Percentiles rank a stretch among this genome's conserved stretches.
These are phyloP conservation scores for Sporothrix globosa DNA, from an alignment of 2,329 filamentous ascomycete genomes.

Conservation along the genomic window DNA sequence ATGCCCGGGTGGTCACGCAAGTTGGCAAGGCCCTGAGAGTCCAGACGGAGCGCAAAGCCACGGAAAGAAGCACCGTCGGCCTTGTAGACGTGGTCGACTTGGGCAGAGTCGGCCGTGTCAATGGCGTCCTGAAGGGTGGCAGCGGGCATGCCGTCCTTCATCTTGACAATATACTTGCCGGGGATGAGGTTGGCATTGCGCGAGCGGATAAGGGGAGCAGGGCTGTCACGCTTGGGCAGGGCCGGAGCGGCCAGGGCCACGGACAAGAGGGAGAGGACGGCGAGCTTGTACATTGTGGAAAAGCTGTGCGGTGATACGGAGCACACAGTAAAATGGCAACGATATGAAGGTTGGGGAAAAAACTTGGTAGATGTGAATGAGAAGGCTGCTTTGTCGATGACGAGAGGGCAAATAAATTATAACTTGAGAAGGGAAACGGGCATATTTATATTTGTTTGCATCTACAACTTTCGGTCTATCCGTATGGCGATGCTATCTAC, in stretches of 20 bases:
- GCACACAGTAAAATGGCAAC: no score
- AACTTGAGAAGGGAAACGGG: not conserved
- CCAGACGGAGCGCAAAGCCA: slow-evolving; percentile 41
- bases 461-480: not conserved
- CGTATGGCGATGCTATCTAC: not conserved
- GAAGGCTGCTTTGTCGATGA: not conserved
- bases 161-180: slow-evolving; percentile 51
- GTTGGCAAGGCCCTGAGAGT: slow-evolving; percentile 36
- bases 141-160: slow-evolving; percentile 45
- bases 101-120: slow-evolving; percentile 34
- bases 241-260: slow-evolving; percentile 45
- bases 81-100: slow-evolving; percentile 39
- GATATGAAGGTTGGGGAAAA: not conserved
- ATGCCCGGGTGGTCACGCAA: slow-evolving; percentile 39
- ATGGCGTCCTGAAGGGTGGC: slow-evolving; percentile 39
- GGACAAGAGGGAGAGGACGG: slow-evolving; percentile 46
- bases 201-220: slow-evolving; percentile 46
- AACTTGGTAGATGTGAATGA: not conserved
- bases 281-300: slow-evolving; percentile 46
- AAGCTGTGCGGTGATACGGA: not conserved
- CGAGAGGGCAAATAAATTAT: not conserved
- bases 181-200: slow-evolving; percentile 45
- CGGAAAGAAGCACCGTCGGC: slow-evolving; percentile 37
- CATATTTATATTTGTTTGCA: slow-evolving; percentile 4
- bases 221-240: slow-evolving; percentile 34